Evolutionary conservation across 208 protist genomes (phyloP).

Genomic region (Leishmania gerbilli): DNA sequence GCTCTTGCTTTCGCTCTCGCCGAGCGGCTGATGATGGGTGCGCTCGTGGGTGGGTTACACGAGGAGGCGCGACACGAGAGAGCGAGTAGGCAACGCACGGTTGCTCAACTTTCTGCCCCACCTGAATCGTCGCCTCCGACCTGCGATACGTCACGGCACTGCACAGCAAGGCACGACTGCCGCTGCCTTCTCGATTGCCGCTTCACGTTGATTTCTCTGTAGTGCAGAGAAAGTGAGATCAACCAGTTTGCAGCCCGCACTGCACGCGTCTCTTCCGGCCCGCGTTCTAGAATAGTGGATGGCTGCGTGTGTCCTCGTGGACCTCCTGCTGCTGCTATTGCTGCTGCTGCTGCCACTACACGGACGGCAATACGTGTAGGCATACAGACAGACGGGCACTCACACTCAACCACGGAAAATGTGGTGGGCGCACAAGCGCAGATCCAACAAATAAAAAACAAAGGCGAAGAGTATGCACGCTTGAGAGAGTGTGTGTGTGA

Average conservation of each 20-base stretch:
- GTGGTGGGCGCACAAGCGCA: not conserved
- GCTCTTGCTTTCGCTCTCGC: not conserved
- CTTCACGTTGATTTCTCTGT: not conserved
- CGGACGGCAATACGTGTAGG: slow-evolving; percentile 42
- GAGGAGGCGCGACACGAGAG: slow-evolving; percentile 8
- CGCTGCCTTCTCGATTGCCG: not conserved
- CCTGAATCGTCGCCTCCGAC: not conserved
- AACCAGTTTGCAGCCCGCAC: not conserved
- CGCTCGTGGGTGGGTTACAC: too few relatives aligned
- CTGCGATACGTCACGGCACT: not conserved
- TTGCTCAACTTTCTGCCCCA: not conserved
- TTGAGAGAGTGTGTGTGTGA: not conserved
- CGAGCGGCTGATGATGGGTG: not conserved
- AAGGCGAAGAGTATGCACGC: not conserved
- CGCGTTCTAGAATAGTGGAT: not conserved
- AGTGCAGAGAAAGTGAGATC: not conserved
- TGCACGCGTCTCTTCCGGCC: not conserved
- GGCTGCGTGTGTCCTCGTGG: not conserved
- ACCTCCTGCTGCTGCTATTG: not conserved
- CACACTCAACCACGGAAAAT: not conserved
- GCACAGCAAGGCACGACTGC: not conserved
- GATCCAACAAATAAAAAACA: slow-evolving; percentile 17
- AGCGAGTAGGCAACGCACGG: not conserved
- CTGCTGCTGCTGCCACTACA: slow-evolving; percentile 1
- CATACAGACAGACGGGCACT: not conserved